These are phyloP conservation scores for Friedmanniomyces simplex DNA, from an alignment of 495 filamentous ascomycete species.

Conservation along the genomic window DNA sequence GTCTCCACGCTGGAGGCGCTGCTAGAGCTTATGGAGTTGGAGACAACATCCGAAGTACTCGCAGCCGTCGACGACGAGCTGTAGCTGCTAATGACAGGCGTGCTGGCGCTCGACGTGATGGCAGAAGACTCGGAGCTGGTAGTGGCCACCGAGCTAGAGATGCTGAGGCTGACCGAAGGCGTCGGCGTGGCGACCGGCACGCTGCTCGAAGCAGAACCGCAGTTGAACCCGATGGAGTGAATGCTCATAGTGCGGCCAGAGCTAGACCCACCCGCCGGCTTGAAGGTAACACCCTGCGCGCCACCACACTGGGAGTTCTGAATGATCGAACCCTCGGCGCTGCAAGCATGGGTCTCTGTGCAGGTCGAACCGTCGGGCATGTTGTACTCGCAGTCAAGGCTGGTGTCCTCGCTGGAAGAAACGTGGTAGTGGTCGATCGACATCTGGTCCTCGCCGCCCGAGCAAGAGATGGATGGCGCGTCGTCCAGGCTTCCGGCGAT, in stretches of 20 bases:
- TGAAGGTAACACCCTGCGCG: slow-evolving; percentile 65
- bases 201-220: slow-evolving; percentile 42
- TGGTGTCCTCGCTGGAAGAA: slow-evolving; percentile 58
- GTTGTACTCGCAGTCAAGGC: slow-evolving; percentile 71
- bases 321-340: slow-evolving; percentile 52
- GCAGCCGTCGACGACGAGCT: slow-evolving; percentile 8
- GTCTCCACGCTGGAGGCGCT: slow-evolving; percentile 9
- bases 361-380: slow-evolving; percentile 73
- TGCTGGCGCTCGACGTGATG: slow-evolving; percentile 5
- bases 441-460: slow-evolving; percentile 47
- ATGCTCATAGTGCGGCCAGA: slow-evolving; percentile 59
- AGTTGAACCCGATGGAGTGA: slow-evolving; percentile 72
- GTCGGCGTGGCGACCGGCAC: slow-evolving; percentile 23
- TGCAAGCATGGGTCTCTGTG: slow-evolving; percentile 59
- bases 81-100: slow-evolving; percentile 8
- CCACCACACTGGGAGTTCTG: slow-evolving; percentile 85
- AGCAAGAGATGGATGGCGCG: slow-evolving; percentile 48
- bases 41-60: neutral
- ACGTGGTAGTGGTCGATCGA: slow-evolving; percentile 66
- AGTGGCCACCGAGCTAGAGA: neutral
- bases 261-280: slow-evolving; percentile 37
- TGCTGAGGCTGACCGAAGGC: slow-evolving; percentile 6
- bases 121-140: neutral
- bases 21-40: slow-evolving; percentile 2
- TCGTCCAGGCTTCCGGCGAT: slow-evolving; percentile 34